These are phyloP conservation scores for Lyophyllum decastes DNA, from an alignment of 768 basidiomycete genomes.

Conservation along the genomic window DNA sequence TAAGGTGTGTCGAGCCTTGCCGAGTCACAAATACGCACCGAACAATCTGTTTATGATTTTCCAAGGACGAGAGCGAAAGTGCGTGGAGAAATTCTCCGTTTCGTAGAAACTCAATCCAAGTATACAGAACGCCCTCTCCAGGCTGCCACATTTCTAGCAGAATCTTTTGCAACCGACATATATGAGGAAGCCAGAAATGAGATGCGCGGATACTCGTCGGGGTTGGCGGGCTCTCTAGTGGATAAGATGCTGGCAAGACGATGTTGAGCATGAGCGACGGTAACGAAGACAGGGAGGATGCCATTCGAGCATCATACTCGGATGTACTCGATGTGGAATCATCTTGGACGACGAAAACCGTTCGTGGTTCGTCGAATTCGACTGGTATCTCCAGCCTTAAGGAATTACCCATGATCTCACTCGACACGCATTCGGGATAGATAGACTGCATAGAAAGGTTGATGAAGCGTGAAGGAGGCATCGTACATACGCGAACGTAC, in stretches of 20 bases:
- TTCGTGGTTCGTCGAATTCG: slow-evolving; percentile 49
- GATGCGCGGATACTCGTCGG: slow-evolving; percentile 56
- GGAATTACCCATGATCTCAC: slow-evolving; percentile 33
- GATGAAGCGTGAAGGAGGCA: background rate
- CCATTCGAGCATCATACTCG: slow-evolving; percentile 14
- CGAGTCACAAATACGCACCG: slow-evolving; percentile 30
- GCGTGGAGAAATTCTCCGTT: slow-evolving; percentile 62
- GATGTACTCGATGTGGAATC: background rate
- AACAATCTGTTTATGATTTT: slow-evolving; percentile 32
- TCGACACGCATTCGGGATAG: slow-evolving; percentile 69
- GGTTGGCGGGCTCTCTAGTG: slow-evolving; percentile 50
- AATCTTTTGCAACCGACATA: slow-evolving; percentile 34
- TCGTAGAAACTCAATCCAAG: slow-evolving; percentile 73
- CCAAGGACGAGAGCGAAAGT: slow-evolving; percentile 36
- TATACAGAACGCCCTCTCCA: slow-evolving; percentile 63
- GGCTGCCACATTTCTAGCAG: slow-evolving; percentile 61
- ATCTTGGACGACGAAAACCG: slow-evolving; percentile 33
- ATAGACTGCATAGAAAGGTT: slow-evolving; percentile 55
- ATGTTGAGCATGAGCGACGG: slow-evolving; percentile 67
- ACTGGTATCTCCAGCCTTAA: slow-evolving; percentile 68
- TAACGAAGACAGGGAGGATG: slow-evolving; percentile 47
- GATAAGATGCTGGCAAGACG: slow-evolving; percentile 55
- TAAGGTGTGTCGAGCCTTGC: slow-evolving; percentile 3
- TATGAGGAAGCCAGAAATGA: slow-evolving; percentile 58
- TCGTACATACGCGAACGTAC: slow-evolving; percentile 30